phyloP scores from a whole-genome alignment of 2,329 filamentous ascomycete genomes.

The Cercospora sojina region DNA sequence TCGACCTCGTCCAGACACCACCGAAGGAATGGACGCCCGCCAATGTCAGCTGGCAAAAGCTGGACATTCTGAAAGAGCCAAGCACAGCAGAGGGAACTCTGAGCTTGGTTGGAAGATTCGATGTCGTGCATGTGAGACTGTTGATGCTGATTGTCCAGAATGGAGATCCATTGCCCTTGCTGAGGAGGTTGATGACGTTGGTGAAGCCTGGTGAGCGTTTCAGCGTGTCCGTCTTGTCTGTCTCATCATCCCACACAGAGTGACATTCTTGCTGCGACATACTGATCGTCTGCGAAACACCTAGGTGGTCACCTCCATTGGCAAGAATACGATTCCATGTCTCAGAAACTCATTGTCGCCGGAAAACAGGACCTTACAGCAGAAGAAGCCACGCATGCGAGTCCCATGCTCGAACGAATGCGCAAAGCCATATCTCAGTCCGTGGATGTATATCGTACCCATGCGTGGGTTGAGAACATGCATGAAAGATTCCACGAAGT shows the following conservation, averaged over 20 bases:
- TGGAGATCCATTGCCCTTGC: conserved; percentile 25
- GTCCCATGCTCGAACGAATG: background rate
- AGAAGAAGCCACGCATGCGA: background rate
- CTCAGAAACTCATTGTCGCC: conserved; percentile 11
- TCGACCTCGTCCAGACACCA: conserved; percentile 24
- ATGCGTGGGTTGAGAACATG: conserved; percentile 16
- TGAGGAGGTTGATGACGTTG: conserved; percentile 23
- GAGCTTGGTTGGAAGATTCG: conserved; percentile 21
- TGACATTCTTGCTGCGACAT: too few relatives aligned
- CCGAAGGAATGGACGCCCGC: conserved; percentile 21
- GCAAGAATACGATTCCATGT: conserved; percentile 25
- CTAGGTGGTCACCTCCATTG: conserved; percentile 29
- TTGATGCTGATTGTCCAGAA: conserved; percentile 24
- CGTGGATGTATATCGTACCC: background rate
- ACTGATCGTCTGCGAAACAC: background rate
- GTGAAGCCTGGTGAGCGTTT: conserved; percentile 19
- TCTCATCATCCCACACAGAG: background rate
- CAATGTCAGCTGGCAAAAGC: conserved; percentile 22
- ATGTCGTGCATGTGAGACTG: conserved; percentile 29
- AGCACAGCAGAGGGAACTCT: conserved; percentile 10
- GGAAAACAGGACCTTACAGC: background rate
- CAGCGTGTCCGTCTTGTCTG: background rate
- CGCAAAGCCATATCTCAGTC: background rate
- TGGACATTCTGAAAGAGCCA: conserved; percentile 16
- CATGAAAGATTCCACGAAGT: conserved; percentile 11